A percentile compares a stretch with the other conserved stretches of the same genome.
Evolutionary conservation across 2,329 filamentous ascomycete species (phyloP).

Genomic region (Lasiodiplodia citricola): DNA sequence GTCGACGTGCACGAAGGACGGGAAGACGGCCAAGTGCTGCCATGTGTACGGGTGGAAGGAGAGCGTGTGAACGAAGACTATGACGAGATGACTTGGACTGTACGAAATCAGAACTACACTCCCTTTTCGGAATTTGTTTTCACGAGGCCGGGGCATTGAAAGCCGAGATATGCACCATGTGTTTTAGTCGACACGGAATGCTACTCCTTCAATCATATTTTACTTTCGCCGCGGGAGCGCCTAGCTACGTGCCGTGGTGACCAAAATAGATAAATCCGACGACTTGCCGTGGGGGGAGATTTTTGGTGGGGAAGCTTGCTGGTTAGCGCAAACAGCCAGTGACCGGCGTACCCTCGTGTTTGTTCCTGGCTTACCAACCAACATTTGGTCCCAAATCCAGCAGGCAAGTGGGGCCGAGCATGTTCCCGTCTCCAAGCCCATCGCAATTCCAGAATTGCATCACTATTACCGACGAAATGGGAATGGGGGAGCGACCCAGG

Average conservation of each 20-base stretch:
- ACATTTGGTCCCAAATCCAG: not conserved
- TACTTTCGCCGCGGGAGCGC: no score
- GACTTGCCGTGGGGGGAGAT: no score
- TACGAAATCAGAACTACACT: not conserved
- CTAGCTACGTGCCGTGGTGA: no score
- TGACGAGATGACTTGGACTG: not conserved
- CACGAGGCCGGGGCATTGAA: no score
- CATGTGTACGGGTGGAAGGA: conserved; percentile 4
- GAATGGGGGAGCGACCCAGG: not conserved
- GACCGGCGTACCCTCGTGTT: not conserved
- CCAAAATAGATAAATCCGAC: no score
- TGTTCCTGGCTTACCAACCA: not conserved
- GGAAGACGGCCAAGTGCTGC: not conserved
- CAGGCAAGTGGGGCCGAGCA: not conserved
- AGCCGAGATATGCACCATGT: no score
- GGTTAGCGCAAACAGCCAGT: not conserved
- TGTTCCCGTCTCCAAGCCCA: not conserved
- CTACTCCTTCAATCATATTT: no score
- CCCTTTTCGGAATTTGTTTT: not conserved
- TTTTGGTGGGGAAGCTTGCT: not conserved
- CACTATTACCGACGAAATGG: not conserved
- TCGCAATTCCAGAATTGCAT: not conserved
- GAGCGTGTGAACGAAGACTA: not conserved
- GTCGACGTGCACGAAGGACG: not conserved
- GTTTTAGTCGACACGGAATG: no score